These are phyloP conservation scores for Amesomyces nigricolor DNA, from an alignment of 2,329 filamentous ascomycete species.

Conservation along the genomic window DNA sequence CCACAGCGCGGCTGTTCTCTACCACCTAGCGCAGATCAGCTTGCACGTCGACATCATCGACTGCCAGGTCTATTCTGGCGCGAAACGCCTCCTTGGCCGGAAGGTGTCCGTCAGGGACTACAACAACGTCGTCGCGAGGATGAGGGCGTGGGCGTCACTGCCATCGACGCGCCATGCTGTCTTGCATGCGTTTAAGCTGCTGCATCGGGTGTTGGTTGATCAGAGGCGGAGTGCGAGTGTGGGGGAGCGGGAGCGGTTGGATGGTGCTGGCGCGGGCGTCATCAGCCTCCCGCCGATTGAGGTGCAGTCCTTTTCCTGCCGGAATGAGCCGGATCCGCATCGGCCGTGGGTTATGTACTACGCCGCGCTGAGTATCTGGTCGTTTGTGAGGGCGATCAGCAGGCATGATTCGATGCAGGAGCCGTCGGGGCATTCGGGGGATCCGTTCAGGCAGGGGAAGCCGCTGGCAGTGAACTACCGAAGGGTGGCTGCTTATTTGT, in stretches of 20 bases:
- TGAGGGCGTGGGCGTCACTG: slow-evolving; percentile 73
- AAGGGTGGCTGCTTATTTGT: slow-evolving; percentile 41
- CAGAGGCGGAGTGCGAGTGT: slow-evolving; percentile 34
- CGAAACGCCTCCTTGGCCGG: slow-evolving; percentile 68
- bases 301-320: slow-evolving; percentile 58
- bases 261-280: slow-evolving; percentile 25
- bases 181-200: slow-evolving; percentile 76
- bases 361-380: slow-evolving; percentile 79
- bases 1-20: slow-evolving; percentile 72
- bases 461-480: slow-evolving; percentile 28
- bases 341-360: slow-evolving; percentile 90
- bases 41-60: slow-evolving; percentile 85
- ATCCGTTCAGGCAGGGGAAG: slow-evolving; percentile 41
- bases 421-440: slow-evolving; percentile 48
- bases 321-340: slow-evolving; percentile 75
- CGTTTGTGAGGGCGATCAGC: slow-evolving; percentile 74
- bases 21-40: slow-evolving; percentile 83
- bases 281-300: slow-evolving; percentile 34
- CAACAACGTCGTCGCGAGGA: slow-evolving; percentile 63
- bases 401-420: slow-evolving; percentile 44
- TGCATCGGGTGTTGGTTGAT: slow-evolving; percentile 66
- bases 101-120: slow-evolving; percentile 74
- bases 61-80: slow-evolving; percentile 82
- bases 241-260: slow-evolving; percentile 16
- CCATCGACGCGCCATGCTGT: slow-evolving; percentile 73